phyloP scores from a whole-genome alignment of 495 filamentous ascomycete genomes.

The Friedmanniomyces simplex region DNA sequence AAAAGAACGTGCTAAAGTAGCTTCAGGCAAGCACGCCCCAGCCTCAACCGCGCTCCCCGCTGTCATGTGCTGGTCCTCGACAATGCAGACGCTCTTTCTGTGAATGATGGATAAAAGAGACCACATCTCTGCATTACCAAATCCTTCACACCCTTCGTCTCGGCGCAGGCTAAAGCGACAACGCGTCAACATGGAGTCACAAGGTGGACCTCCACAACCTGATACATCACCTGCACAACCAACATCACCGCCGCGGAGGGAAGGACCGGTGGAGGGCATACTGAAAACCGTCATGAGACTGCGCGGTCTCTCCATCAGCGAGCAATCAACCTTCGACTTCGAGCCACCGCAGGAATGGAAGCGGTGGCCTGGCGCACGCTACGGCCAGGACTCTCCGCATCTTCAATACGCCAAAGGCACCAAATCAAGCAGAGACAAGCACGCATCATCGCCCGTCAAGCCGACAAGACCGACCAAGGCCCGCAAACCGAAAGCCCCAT shows the following conservation, averaged over 20 bases:
- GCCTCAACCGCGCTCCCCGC: not conserved
- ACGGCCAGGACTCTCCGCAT: constrained; percentile 8
- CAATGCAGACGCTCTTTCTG: not conserved
- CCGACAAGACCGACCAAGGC: not conserved
- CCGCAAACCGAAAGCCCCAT: not conserved
- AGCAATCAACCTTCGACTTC: constrained; percentile 4
- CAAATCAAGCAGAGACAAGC: not conserved
- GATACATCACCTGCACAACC: not conserved
- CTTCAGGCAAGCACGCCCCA: not conserved
- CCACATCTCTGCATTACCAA: not conserved
- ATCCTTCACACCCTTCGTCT: not conserved
- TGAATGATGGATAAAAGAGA: not conserved
- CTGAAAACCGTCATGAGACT: constrained; percentile 7
- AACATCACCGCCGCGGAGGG: not conserved
- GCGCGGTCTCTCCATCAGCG: constrained; percentile 1
- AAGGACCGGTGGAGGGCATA: not conserved
- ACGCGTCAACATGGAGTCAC: not conserved
- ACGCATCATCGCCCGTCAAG: not conserved
- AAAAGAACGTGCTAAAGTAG: not conserved
- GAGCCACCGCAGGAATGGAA: not conserved
- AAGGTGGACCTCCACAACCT: not conserved
- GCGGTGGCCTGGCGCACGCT: not conserved
- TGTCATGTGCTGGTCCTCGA: not conserved
- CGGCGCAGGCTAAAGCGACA: not conserved
- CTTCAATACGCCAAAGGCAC: not conserved